phyloP scores from a whole-genome alignment of 2,329 filamentous ascomycete genomes.

The Fusarium xyrophilum region DNA sequence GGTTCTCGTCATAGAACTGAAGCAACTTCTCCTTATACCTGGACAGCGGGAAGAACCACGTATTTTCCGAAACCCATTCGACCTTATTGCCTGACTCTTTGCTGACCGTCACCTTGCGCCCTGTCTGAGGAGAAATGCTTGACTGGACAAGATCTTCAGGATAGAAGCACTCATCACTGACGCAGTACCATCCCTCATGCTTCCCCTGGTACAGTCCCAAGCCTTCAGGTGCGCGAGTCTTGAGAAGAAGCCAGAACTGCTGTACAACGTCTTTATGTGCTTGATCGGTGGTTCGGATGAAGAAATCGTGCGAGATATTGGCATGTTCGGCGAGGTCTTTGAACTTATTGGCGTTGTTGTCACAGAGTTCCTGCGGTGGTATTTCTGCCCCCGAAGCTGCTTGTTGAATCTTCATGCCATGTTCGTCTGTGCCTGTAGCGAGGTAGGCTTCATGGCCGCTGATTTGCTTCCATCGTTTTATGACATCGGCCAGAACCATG shows the following conservation, averaged over 20 bases:
- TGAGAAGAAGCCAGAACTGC: constrained; percentile 85
- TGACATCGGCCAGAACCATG: constrained; percentile 86
- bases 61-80: constrained; percentile 91
- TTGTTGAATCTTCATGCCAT: constrained; percentile 96
- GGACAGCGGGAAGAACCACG: constrained; percentile 93
- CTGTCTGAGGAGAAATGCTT: constrained; percentile 78
- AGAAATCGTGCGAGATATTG: constrained; percentile 79
- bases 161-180: constrained; percentile 97
- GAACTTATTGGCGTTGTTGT: constrained; percentile 82
- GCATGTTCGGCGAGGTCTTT: constrained; percentile 73
- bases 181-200: constrained; percentile 95
- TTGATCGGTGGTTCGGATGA: constrained; percentile 88
- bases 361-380: constrained; percentile 84
- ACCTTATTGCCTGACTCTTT: constrained; percentile 90
- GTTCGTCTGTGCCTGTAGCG: constrained; percentile 93
- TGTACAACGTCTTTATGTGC: constrained; percentile 85
- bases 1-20: constrained; percentile 79
- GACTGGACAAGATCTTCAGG: constrained; percentile 77
- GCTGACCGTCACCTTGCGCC: constrained; percentile 81
- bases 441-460: constrained; percentile 75
- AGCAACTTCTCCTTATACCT: constrained; percentile 80
- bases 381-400: constrained; percentile 76
- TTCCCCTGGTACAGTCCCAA: constrained; percentile 84
- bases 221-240: constrained; percentile 58
- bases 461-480: constrained; percentile 89